Base-by-base conservation (phyloP, 805 yeast species). In the Metschnikowia gruessii region DNA sequence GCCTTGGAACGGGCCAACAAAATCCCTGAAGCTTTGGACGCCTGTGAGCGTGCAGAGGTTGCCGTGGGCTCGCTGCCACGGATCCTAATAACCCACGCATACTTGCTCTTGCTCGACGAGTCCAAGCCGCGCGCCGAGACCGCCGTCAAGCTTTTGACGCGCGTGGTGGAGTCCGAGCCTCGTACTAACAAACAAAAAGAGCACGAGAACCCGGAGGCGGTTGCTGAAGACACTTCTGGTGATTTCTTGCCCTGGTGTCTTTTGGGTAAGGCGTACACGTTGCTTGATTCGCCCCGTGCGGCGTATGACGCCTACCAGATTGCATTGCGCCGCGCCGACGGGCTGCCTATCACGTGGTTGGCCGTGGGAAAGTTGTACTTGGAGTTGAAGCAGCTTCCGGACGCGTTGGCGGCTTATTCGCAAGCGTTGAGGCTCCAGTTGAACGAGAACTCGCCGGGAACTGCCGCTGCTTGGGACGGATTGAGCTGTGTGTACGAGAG, bases 401-500 rank as follows among this genome's bases (percentile, higher is more conserved):
- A 83, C 56, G 82, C 88, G 0, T 65, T 83, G 42, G 81, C 83
- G 5, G 87, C 87, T 2, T 83, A 80, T 57, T 77, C 85, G 0
- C 85, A 82, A 58, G 87, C 85, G 2, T 72, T 82, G 16, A 67
- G 81, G 38, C 59, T 80, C 10, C 76, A 75, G 52, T 65, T 69
- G 35, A 79, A 76, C 40, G 80, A 75, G 38, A 69, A 69, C 10
- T 66, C 74, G 7, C 68, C 69, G 1, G 72, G 74, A 1, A 68
- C 76, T 4, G 85, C 82, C 1, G 68, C 80, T 12, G 84, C 85
- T 1, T 81, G 86, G 86, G 83, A 80, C 55, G 85, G 85, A 1
- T 60, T 81, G 36, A 69, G 79, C 31, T 77, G 82, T 59, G 85
- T 81, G 7, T 81, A 81, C 57, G 85, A 80, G 54, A 66, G 83